Percentiles rank a stretch among this genome's conserved stretches.
Evolutionary conservation across 2,329 filamentous ascomycete species (phyloP).

Genomic region (Myriosclerotinia scirpicola): DNA sequence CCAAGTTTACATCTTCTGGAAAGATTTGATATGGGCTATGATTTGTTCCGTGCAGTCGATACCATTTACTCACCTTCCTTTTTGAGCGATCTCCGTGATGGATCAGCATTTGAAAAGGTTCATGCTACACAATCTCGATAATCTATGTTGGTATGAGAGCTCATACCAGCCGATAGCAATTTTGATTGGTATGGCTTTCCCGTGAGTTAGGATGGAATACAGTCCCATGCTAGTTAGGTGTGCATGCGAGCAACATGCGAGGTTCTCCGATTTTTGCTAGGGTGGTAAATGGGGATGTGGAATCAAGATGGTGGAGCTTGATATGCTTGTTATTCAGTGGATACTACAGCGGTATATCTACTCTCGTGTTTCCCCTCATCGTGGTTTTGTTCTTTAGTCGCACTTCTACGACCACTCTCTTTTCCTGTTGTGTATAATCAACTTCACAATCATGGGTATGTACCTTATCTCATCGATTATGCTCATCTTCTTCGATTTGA

Average conservation of each 20-base stretch:
- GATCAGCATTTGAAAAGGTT: slow-evolving; percentile 5
- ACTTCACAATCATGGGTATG: slow-evolving; percentile 24
- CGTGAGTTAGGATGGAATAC: slow-evolving; percentile 11
- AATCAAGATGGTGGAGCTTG: slow-evolving; percentile 1
- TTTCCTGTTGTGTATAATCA: slow-evolving; percentile 15
- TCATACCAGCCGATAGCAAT: slow-evolving; percentile 22
- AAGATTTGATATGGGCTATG: slow-evolving; percentile 17
- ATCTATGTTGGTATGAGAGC: slow-evolving; percentile 1
- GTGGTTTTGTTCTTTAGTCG: slow-evolving; percentile 3
- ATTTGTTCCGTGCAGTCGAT: slow-evolving; percentile 20
- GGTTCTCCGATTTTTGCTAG: neutral
- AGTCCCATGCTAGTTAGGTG: slow-evolving; percentile 13
- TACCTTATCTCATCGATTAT: neutral
- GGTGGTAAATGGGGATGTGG: slow-evolving; percentile 6
- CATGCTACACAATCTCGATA: neutral
- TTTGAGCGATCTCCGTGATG: slow-evolving; percentile 7
- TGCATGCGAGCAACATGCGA: slow-evolving; percentile 20
- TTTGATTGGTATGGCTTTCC: slow-evolving; percentile 18
- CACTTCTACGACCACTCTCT: slow-evolving; percentile 20
- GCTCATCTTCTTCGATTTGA: neutral
- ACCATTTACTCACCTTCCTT: slow-evolving; percentile 14
- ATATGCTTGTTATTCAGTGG: neutral
- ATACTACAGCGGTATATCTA: slow-evolving; percentile 19
- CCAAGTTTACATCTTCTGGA: slow-evolving; percentile 21
- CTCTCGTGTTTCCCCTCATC: slow-evolving; percentile 21